phyloP scores from a whole-genome alignment of 2,329 filamentous ascomycete genomes.

The Colletotrichum truncatum region DNA sequence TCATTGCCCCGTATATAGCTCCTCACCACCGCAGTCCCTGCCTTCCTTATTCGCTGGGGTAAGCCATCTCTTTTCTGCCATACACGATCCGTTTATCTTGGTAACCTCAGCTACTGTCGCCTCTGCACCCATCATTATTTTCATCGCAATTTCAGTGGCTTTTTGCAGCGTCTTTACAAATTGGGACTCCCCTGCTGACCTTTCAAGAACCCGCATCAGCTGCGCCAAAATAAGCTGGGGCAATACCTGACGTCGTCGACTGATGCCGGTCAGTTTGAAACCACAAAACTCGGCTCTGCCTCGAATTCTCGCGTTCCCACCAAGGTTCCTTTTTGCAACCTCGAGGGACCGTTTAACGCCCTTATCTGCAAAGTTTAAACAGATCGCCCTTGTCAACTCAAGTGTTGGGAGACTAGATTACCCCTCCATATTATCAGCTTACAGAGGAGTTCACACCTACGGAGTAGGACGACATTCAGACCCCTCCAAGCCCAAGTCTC shows the following conservation, averaged over 20 bases:
- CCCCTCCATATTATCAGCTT: background rate
- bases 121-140: conserved; percentile 4
- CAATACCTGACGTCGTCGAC: conserved; percentile 20
- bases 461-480: background rate
- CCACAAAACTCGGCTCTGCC: conserved; percentile 22
- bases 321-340: background rate
- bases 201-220: background rate
- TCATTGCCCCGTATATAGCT: background rate
- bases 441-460: background rate
- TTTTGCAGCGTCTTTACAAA: background rate
- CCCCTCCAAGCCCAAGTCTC: background rate
- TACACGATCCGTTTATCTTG: background rate
- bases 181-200: conserved; percentile 29
- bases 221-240: background rate
- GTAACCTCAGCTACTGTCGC: background rate
- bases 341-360: background rate
- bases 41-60: background rate
- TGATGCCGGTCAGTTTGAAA: conserved; percentile 29
- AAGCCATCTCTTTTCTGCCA: background rate
- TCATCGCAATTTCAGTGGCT: background rate
- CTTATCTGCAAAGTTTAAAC: background rate
- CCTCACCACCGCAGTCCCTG: background rate
- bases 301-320: conserved; percentile 6
- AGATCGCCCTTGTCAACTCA: background rate
- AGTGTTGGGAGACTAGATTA: background rate